A percentile compares a stretch with the other conserved stretches of the same genome.
Conservation (phyloP, 805 yeast species). For the Zygotorulaspora chibaensis region DNA sequence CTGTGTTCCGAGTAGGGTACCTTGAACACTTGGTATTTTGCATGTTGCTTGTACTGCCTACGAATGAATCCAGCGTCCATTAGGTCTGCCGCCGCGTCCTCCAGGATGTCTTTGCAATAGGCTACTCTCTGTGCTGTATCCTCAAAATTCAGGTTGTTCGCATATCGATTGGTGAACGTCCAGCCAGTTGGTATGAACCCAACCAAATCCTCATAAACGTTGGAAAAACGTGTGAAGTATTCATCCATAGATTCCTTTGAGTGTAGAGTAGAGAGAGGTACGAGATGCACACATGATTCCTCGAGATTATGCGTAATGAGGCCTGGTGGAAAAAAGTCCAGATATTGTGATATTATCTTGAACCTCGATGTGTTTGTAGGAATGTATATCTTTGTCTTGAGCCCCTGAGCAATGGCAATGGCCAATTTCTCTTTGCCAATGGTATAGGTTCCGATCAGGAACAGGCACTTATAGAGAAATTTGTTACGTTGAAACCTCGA, state of each 20-base stretch:
- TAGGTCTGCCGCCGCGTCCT: conserved; percentile 9
- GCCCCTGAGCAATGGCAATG: conserved; percentile 49
- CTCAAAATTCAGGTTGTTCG: conserved; percentile 12
- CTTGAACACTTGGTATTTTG: conserved; percentile 46
- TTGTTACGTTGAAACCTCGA: background rate
- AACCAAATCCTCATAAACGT: conserved; percentile 40
- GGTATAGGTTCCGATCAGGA: conserved; percentile 77
- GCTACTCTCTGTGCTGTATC: conserved; percentile 16
- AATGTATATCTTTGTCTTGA: conserved; percentile 51
- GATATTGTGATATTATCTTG: conserved; percentile 47
- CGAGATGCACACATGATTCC: conserved; percentile 62
- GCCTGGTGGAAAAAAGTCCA: conserved; percentile 46
- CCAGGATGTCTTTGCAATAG: conserved; percentile 16
- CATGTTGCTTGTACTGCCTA: conserved; percentile 33
- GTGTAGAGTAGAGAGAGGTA: conserved; percentile 57
- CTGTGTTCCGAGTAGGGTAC: conserved; percentile 96
- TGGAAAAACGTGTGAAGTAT: conserved; percentile 22
- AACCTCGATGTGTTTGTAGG: conserved; percentile 33
- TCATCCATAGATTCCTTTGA: conserved; percentile 32
- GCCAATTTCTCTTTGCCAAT: conserved; percentile 93
- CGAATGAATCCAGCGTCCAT: conserved; percentile 20
- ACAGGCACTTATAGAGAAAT: conserved; percentile 16
- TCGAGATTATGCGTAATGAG: conserved; percentile 40
- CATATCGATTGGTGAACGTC: conserved; percentile 47
- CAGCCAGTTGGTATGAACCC: conserved; percentile 90